A percentile compares a stretch with the other conserved stretches of the same genome.
phyloP scores from a whole-genome alignment of 257 asterid species.

The Nicotiana paniculata region DNA sequence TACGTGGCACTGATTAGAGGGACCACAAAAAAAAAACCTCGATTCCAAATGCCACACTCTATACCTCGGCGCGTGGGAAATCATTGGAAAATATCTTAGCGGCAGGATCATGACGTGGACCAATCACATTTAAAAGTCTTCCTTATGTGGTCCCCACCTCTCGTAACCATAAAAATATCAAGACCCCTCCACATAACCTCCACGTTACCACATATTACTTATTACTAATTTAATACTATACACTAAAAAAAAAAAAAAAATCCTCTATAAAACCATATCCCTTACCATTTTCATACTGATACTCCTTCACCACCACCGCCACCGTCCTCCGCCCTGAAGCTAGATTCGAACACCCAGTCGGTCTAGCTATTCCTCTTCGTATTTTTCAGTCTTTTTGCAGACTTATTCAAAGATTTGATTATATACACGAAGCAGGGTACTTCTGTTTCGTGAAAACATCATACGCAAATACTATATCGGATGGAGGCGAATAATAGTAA shows the following conservation, averaged over 20 bases:
- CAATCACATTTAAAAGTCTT: background rate
- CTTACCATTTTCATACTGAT: conserved; percentile 10
- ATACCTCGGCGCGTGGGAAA: conserved; percentile 4
- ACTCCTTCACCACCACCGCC: background rate
- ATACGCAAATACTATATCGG: conserved; percentile 5
- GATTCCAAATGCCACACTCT: background rate
- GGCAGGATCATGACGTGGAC: conserved; percentile 9
- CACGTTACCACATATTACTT: conserved; percentile 22
- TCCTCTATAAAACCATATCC: background rate
- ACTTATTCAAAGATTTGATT: no score
- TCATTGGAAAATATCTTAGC: conserved; percentile 15
- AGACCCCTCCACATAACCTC: conserved; percentile 13
- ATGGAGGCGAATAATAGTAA: conserved; percentile 33
- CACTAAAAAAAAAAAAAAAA: conserved; percentile 8
- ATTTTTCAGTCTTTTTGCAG: no score
- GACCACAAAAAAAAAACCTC: background rate
- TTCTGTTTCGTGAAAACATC: background rate
- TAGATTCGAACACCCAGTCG: no score
- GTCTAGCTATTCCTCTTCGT: no score
- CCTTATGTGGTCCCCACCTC: background rate
- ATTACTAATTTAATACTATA: background rate
- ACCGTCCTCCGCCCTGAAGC: background rate
- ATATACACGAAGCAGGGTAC: no score
- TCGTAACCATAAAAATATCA: conserved; percentile 19
- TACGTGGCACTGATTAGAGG: conserved; percentile 7